Conservation (phyloP, 148 eudicot genomes). For the Rhododendron williamsianum region DNA sequence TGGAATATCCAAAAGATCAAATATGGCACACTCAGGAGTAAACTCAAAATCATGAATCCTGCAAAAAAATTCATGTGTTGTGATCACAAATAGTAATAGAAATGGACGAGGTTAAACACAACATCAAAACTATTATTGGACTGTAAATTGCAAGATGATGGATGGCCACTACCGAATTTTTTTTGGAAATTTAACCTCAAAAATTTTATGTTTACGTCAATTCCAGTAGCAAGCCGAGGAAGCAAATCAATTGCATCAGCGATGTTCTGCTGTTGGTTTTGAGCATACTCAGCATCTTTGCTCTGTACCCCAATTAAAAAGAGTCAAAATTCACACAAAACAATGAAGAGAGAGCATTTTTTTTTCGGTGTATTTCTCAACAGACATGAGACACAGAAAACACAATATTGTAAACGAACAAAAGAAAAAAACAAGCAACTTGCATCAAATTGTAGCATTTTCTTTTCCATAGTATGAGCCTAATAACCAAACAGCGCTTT, state of each 20-base stretch:
- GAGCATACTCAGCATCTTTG: conserved; percentile 74
- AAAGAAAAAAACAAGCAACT: background rate
- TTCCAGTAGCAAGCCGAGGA: conserved; percentile 87
- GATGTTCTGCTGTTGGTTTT: conserved; percentile 86
- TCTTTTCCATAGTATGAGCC: background rate
- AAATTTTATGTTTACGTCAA: conserved; percentile 91
- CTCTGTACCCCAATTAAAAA: conserved; percentile 43
- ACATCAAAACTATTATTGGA: background rate
- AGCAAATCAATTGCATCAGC: conserved; percentile 93
- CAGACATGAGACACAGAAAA: background rate
- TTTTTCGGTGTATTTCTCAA: background rate
- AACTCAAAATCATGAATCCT: conserved; percentile 97
- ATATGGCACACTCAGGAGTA: conserved; percentile 91
- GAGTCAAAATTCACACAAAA: conserved; percentile 14
- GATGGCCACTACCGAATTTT: background rate
- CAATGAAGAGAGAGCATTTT: background rate
- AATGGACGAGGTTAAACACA: background rate
- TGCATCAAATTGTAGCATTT: background rate
- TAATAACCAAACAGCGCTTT: background rate
- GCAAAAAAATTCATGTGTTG: conserved; percentile 15
- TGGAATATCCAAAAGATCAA: conserved; percentile 87
- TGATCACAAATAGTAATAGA: background rate
- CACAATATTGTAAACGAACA: background rate
- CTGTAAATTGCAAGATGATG: background rate
- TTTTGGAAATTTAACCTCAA: conserved; percentile 43